Evolutionary conservation across 1,139 yeast genomes (phyloP), one percentile per base, ranked within the genome.

Genomic region (Blastobotrys proliferans): DNA sequence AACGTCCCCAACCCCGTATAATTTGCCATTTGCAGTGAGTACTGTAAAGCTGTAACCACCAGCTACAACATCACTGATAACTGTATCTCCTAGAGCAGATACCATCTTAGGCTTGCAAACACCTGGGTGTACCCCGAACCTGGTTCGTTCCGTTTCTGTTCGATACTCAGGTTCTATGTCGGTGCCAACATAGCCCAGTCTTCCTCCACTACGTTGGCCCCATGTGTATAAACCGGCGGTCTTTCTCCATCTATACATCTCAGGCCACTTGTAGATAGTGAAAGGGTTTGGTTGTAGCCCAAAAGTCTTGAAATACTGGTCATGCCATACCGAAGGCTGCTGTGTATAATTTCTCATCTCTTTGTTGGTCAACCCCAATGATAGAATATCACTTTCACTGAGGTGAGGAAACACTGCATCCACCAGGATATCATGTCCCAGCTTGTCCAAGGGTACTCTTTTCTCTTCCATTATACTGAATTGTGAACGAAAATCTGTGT

Each of bases 21-120:
- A 41, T 14, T 49, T 39, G 6, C 62, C 61, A 17, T 48, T 45
- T 1, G 47, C 52, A 10, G 61, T 47, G 37, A 83, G 62, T 1
- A 83, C 63, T 36, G 79, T 77, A 53, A 81, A 79, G n/a, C 82
- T 73, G 55, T 70, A 82, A 1, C 94, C 94, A 29, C 83, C 83
- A 5, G 83, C 80, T 14, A 76, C 68, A 1, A 83, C 65, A 54
- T 80, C 85, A 3, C 74, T 67, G 6, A 81, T 62, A 1, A 73
- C 58, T 19, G 63, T 59, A 14, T 67, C 63, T 29, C 70, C 56
- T 55, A 66, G 56, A 41, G 63, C 60, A 2, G 54, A 38, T 13
- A 73, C 56, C 37, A 34, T 43, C 19, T 39, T 46, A 4, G 61
- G 58, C 26, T 46, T 27, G 22, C 47, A 48, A 9, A 44, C 43